Base-by-base conservation (phyloP, 768 basidiomycete genomes). In the Mycena maculata region DNA sequence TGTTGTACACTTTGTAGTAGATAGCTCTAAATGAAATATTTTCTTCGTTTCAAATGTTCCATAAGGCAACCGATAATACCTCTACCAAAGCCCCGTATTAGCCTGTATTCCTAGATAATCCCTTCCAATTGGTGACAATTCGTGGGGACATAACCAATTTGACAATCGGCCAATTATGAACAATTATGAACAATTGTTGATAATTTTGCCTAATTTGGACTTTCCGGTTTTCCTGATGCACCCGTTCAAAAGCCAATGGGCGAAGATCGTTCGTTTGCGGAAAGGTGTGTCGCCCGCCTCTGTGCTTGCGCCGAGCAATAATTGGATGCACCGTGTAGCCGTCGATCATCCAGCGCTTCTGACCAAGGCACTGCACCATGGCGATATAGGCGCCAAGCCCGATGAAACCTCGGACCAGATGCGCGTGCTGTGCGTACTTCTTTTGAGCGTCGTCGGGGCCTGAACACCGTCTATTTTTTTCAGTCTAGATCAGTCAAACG, bases 341-440 rank as follows among this genome's bases (percentile, higher is more conserved):
- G 62, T 45, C 36, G 62, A 63, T 31, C 62, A 63, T 31, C 62
- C 62, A 18, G 53, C 45, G 18, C 62, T 63, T 15, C 54, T 63
- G 23, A 63, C 42, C 18, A 63, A 47, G 22, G 62, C 62, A 20
- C 53, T 63, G 12, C 62, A 63, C 33, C 42, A 45, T 25, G 62
- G 62, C 12, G 62, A 63, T 41, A 30, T 63, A 38, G 62, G 62
- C 25, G 44, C 62, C 22, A 63, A 63, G 27, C 62, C 53, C 3
- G 62, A 63, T 25, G 52, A 63, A 23, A 63, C 62, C 4, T 63
- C 62, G 33, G 62, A 63, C 47, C 53, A 55, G 62, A 63, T 63
- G 62, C 62, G 62, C n/a, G 18, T 22, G 27, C 25, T 56, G 62
- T 63, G 7, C 55, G 62, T 45, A 23, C 12, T 18, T 39, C 53